Evolutionary conservation across 2,329 filamentous ascomycete genomes (phyloP), one percentile per base, ranked within the genome.

Genomic region (Colletotrichum lindemuthianum): DNA sequence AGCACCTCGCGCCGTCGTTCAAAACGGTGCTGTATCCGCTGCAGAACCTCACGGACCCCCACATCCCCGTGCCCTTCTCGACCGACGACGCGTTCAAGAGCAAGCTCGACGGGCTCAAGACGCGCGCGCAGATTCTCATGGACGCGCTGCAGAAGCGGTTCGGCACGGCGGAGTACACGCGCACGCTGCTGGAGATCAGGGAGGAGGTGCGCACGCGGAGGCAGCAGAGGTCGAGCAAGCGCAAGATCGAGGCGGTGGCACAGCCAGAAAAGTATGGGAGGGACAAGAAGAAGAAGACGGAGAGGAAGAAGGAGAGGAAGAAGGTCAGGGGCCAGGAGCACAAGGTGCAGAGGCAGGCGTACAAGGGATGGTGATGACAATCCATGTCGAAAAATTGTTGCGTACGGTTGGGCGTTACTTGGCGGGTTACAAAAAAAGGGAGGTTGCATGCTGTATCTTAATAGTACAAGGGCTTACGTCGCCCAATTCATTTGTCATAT

Each of bases 181-280:
- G 84, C 59, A 84, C 90, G 49, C 82, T 98, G 72, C 77, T 92
- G 43, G 85, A 85, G 44, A 92, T 96, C 7, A 88, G 92, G 65
- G 88, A 91, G 56, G 86, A 84, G 13, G 89, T 96, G n/a, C 87
- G 86, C 72, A 84, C 85, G 68, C 88, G 90, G 72, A 84, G 96
- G 69, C 88, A 92, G 74, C 87, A 89, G 72, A 83, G 96, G 68
- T 88, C 90, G 58, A 87, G 85, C 68, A 99, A 99, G 86, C 87
- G 96, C 72, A 92, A 92, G 78, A 92, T 98, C 68, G 94, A 96
- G 74, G 92, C 92, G 10, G 89, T 99, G 32, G 86, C 86, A 53
- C 87, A 91, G 72, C 96, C 96, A 2, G 95, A 96, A 79, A 90
- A 84, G 74, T 88, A 89, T 71, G 92, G 89, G 34, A 83, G 85